phyloP scores from a whole-genome alignment of 768 basidiomycete genomes.

The Ephemerocybe angulata region DNA sequence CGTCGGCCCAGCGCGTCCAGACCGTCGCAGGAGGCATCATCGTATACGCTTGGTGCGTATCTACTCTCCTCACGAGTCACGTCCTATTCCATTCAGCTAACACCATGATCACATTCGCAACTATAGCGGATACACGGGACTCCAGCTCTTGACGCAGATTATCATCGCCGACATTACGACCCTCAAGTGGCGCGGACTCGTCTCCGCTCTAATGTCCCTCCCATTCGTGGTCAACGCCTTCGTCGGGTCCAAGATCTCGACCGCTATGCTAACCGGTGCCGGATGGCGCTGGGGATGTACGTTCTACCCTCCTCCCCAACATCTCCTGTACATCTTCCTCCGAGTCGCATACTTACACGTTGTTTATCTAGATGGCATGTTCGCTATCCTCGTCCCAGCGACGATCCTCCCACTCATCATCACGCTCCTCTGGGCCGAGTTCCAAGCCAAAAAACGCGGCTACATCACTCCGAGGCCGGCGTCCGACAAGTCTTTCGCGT shows the following conservation, averaged over 20 bases:
- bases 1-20: constrained; percentile 42
- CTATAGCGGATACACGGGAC: constrained; percentile 60
- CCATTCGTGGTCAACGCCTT: constrained; percentile 56
- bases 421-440: constrained; percentile 54
- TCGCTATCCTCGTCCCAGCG: constrained; percentile 52
- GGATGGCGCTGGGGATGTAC: constrained; percentile 71
- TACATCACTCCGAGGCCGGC: constrained; percentile 14
- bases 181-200: constrained; percentile 52
- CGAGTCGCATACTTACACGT: neutral
- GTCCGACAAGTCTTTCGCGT: constrained; percentile 10
- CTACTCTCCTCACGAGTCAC: constrained; percentile 1
- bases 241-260: constrained; percentile 60
- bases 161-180: constrained; percentile 62
- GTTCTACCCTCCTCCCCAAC: neutral
- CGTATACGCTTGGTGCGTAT: constrained; percentile 50
- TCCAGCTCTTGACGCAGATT: constrained; percentile 62
- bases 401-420: constrained; percentile 49
- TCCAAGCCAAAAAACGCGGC: constrained; percentile 39
- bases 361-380: constrained; percentile 45
- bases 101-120: neutral
- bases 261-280: constrained; percentile 34
- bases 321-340: no score
- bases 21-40: constrained; percentile 53
- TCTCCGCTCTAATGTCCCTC: constrained; percentile 32
- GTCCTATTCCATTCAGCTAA: constrained; percentile 8